phyloP scores from a whole-genome alignment of 75 land plant genomes.

The Selaginella moellendorffii region DNA sequence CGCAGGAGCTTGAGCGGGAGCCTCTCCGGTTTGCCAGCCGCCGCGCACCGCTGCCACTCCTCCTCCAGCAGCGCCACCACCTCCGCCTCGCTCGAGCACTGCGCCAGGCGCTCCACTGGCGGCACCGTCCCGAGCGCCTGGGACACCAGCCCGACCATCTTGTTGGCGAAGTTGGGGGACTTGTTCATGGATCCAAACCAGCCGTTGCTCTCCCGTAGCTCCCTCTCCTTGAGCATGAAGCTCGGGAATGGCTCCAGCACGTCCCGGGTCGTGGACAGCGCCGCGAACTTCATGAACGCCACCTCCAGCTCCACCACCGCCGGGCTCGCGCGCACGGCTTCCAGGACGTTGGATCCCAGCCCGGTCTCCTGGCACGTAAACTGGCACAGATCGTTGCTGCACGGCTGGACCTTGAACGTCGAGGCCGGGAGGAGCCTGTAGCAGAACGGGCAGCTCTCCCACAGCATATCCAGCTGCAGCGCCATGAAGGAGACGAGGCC shows the following conservation, averaged over 20 bases:
- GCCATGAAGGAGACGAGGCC: constrained; percentile 12
- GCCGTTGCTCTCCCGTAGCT: constrained; percentile 26
- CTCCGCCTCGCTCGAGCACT: constrained; percentile 18
- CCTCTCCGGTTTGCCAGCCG: neutral
- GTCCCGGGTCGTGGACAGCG: constrained; percentile 12
- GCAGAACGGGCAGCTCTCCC: constrained; percentile 17
- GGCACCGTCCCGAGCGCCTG: constrained; percentile 12
- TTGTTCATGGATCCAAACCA: constrained; percentile 13
- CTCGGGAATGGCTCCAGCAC: constrained; percentile 31
- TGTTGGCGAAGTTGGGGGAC: constrained; percentile 7
- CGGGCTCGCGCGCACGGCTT: constrained; percentile 10
- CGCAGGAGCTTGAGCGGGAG: constrained; percentile 22
- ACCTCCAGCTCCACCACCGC: constrained; percentile 26
- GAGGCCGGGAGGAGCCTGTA: constrained; percentile 13
- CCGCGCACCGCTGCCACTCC: neutral
- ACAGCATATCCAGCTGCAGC: constrained; percentile 2
- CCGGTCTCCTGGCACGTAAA: constrained; percentile 23
- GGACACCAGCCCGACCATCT: constrained; percentile 10
- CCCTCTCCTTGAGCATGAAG: constrained; percentile 13
- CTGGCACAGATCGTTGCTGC: constrained; percentile 15
- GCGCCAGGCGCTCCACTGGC: constrained; percentile 9
- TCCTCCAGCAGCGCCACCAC: neutral
- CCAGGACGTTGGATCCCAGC: constrained; percentile 16
- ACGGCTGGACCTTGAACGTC: constrained; percentile 12
- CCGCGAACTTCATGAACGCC: constrained; percentile 16